Percentiles rank a stretch among this genome's conserved stretches.
Evolutionary conservation across 441 rosid species (phyloP).

Genomic region (Omphalea diandra): DNA sequence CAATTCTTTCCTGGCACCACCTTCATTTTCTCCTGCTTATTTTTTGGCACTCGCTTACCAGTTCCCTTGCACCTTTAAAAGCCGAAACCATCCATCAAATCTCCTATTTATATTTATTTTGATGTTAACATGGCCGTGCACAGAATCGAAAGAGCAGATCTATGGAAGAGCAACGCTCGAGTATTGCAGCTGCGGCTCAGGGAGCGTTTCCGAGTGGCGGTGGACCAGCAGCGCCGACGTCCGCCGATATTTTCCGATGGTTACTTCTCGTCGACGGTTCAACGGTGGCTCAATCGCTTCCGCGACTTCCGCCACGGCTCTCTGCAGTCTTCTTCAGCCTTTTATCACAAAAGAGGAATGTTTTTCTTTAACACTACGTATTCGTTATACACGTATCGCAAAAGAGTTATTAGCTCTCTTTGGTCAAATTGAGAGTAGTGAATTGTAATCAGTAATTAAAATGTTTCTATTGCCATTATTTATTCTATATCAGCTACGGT

Average conservation of each 20-base stretch:
- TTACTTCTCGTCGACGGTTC: conserved; percentile 59
- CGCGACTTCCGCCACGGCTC: conserved; percentile 73
- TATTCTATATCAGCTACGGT: neutral
- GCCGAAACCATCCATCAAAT: neutral
- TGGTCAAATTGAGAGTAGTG: too few relatives aligned
- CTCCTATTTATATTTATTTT: neutral
- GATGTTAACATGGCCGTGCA: conserved; percentile 45
- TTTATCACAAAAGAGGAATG: conserved; percentile 71
- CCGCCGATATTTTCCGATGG: conserved; percentile 47
- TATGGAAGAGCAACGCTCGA: conserved; percentile 69
- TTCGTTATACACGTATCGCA: too few relatives aligned
- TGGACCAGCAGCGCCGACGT: conserved; percentile 57
- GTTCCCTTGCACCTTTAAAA: neutral
- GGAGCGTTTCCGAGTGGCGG: conserved; percentile 81
- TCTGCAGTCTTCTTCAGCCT: conserved; percentile 65
- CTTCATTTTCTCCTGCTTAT: too few relatives aligned
- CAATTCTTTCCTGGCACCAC: too few relatives aligned
- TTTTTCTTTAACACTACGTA: neutral
- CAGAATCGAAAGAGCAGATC: conserved; percentile 64
- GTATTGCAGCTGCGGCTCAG: conserved; percentile 63
- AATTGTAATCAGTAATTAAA: too few relatives aligned
- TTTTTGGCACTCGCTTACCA: too few relatives aligned
- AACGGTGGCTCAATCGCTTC: conserved; percentile 57
- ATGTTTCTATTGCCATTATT: too few relatives aligned
- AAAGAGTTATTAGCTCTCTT: too few relatives aligned